phyloP scores from a whole-genome alignment of 176 grass and related monocot species.

The Rhipidocladum racemiflorum region DNA sequence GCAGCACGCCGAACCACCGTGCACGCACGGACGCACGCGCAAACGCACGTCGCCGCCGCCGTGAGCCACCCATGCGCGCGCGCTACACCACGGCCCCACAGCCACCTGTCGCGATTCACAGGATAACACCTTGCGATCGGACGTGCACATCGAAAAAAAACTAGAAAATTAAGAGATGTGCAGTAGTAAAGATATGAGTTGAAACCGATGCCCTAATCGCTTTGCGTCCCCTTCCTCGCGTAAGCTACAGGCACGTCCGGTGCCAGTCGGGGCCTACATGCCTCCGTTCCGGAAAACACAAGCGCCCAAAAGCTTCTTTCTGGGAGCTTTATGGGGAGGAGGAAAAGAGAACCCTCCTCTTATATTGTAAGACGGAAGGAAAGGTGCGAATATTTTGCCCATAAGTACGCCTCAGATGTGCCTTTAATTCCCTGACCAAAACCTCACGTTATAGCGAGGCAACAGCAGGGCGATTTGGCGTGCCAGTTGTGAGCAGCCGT shows the following conservation, averaged over 20 bases:
- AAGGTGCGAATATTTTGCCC: neutral
- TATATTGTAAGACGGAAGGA: neutral
- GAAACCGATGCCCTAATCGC: too few relatives aligned
- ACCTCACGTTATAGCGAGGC: neutral
- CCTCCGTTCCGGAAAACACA: neutral
- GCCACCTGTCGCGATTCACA: too few relatives aligned
- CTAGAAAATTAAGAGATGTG: too few relatives aligned
- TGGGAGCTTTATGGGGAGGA: neutral
- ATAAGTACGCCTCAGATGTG: neutral
- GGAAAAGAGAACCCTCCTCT: neutral
- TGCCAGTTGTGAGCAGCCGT: neutral
- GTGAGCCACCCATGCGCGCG: slow-evolving; percentile 6
- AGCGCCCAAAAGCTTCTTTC: neutral
- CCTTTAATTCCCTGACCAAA: neutral
- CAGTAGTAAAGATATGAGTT: too few relatives aligned
- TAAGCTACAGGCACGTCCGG: neutral
- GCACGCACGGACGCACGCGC: neutral
- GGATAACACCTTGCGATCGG: too few relatives aligned
- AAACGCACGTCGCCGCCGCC: slow-evolving; percentile 17
- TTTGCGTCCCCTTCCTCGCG: too few relatives aligned
- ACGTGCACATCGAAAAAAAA: neutral
- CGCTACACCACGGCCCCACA: neutral
- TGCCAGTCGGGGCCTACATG: neutral
- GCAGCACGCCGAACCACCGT: neutral
- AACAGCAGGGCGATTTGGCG: neutral